Percentiles rank a stretch among this genome's conserved stretches.
phyloP scores from a whole-genome alignment of 768 basidiomycete genomes.

The Kondoa subrosea region DNA sequence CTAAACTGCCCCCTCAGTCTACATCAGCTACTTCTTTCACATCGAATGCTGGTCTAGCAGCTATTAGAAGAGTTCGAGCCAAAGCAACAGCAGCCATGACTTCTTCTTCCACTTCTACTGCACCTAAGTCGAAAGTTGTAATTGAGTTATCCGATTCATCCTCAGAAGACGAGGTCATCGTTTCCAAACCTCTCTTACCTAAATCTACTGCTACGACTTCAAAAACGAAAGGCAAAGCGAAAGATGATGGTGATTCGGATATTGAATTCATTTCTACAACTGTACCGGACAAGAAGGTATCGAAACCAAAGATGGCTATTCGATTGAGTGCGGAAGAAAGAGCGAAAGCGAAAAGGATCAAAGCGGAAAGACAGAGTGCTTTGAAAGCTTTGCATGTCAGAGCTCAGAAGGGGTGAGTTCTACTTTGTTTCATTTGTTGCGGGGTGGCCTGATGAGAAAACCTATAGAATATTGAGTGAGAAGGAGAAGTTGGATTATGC shows the following conservation, averaged over 20 bases:
- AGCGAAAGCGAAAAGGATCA: slow-evolving; percentile 15
- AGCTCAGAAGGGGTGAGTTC: slow-evolving; percentile 22
- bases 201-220: background rate
- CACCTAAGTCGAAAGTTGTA: slow-evolving; percentile 8
- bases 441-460: background rate
- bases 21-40: background rate
- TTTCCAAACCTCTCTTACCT: background rate
- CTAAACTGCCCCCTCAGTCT: background rate
- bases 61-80: background rate
- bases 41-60: background rate
- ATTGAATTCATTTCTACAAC: slow-evolving; percentile 1
- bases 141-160: slow-evolving; percentile 17
- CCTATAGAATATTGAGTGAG: slow-evolving; percentile 19
- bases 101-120: background rate
- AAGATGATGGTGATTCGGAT: background rate
- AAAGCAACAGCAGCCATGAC: background rate
- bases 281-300: background rate
- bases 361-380: slow-evolving; percentile 14
- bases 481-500: slow-evolving; percentile 22
- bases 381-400: slow-evolving; percentile 20
- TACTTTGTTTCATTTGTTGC: too few relatives aligned
- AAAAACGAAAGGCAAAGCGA: background rate
- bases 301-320: background rate
- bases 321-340: background rate
- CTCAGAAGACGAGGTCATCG: slow-evolving; percentile 14